Evolutionary conservation across 208 protist genomes (phyloP).

Genomic region (Wallacemonas sp.): DNA sequence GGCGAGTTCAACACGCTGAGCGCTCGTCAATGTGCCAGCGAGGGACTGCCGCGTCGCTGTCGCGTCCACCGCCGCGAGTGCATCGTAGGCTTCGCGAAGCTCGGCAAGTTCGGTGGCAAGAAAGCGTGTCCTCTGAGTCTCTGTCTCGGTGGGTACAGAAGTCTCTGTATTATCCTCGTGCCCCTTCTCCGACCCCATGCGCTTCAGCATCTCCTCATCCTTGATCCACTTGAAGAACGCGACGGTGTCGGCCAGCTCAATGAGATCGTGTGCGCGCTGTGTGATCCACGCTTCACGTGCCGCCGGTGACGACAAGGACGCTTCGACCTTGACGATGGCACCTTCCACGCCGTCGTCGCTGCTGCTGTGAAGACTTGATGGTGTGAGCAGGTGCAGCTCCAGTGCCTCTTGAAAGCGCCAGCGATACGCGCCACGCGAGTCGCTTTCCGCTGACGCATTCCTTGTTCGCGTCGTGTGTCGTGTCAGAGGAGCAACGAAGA

Average conservation of each 20-base stretch:
- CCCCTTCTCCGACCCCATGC: not conserved
- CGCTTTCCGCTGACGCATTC: too few species aligned
- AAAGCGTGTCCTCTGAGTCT: too few species aligned
- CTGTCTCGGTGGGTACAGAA: too few species aligned
- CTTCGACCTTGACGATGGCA: not conserved
- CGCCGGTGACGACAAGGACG: not conserved
- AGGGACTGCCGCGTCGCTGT: not conserved
- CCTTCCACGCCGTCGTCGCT: not conserved
- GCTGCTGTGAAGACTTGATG: not conserved
- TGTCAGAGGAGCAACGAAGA: not conserved
- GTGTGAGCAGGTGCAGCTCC: slow-evolving; percentile 2
- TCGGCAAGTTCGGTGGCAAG: too few species aligned
- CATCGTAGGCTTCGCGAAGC: not conserved
- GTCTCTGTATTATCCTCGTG: too few species aligned
- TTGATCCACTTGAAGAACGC: slow-evolving; percentile 50
- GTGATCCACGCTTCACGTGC: slow-evolving; percentile 7
- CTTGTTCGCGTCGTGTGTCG: not conserved
- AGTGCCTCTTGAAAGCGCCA: not conserved
- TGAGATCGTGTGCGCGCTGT: slow-evolving; percentile 16
- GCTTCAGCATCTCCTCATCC: slow-evolving; percentile 23
- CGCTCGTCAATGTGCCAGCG: not conserved
- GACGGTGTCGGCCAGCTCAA: slow-evolving; percentile 34
- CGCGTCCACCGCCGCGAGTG: not conserved
- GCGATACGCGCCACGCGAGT: too few species aligned
- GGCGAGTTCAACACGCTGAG: not conserved